Evolutionary conservation across 495 filamentous ascomycete species (phyloP).

Genomic region (Zalerion maritima): DNA sequence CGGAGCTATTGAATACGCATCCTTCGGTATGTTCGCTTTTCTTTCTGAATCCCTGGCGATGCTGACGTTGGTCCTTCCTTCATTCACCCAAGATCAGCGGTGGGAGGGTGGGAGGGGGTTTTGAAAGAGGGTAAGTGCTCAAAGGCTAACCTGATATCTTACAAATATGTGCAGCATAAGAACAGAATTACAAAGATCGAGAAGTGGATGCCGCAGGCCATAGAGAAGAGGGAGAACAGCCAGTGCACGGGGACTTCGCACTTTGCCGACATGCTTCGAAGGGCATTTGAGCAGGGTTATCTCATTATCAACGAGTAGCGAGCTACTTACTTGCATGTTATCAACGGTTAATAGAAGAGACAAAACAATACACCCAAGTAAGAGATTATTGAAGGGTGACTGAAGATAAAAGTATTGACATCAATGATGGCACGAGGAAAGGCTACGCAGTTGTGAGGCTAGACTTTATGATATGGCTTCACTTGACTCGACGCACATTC

Average conservation of each 20-base stretch:
- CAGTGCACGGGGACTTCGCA: conserved; percentile 28
- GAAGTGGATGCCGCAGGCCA: conserved; percentile 48
- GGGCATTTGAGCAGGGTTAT: conserved; percentile 16
- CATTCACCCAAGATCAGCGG: background rate
- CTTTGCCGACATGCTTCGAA: conserved; percentile 23
- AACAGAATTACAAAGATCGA: conserved; percentile 57
- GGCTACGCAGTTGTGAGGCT: too few species aligned
- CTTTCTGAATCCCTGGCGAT: background rate
- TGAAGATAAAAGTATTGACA: too few species aligned
- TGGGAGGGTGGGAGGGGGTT: background rate
- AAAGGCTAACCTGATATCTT: too few species aligned
- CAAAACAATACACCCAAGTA: too few species aligned
- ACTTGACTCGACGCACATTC: too few species aligned
- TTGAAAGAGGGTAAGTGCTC: conserved; percentile 2
- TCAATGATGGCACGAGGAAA: too few species aligned
- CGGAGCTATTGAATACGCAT: conserved; percentile 78
- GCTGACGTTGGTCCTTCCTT: conserved; percentile 3
- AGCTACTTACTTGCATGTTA: too few species aligned
- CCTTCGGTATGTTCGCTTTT: conserved; percentile 44
- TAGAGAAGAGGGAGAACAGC: conserved; percentile 35
- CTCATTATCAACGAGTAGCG: conserved; percentile 8
- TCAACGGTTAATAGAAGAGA: too few species aligned
- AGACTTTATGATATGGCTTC: too few species aligned
- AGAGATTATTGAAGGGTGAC: too few species aligned
- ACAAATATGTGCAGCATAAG: conserved; percentile 41